Evolutionary conservation across 2,329 filamentous ascomycete species (phyloP).

Genomic region (Colletotrichum cordylinicola): DNA sequence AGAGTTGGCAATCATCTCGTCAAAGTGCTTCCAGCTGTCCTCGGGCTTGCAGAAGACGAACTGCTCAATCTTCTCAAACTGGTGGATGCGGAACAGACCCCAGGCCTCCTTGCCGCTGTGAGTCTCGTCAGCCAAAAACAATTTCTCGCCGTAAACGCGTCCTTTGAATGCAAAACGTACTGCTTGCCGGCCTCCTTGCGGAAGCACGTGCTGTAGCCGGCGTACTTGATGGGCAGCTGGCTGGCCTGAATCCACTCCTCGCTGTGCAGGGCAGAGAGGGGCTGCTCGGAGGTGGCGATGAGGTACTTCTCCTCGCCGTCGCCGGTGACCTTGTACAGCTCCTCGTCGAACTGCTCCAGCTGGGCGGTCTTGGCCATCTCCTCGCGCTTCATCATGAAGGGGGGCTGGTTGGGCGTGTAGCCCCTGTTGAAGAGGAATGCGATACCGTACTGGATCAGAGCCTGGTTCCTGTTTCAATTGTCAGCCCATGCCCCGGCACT

Average conservation of each 20-base stretch:
- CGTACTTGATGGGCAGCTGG: constrained; percentile 90
- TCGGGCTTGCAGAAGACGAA: constrained; percentile 85
- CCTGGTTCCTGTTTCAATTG: constrained; percentile 67
- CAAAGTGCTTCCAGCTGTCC: constrained; percentile 91
- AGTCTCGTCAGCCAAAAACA: neutral
- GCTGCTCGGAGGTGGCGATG: constrained; percentile 82
- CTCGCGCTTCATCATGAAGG: constrained; percentile 48
- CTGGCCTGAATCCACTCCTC: constrained; percentile 89
- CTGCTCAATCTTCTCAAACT: constrained; percentile 94
- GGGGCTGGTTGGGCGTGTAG: constrained; percentile 64
- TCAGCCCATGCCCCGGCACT: neutral
- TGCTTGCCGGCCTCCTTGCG: constrained; percentile 90
- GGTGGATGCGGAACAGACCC: constrained; percentile 97
- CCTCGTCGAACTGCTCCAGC: constrained; percentile 96
- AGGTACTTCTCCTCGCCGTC: constrained; percentile 87
- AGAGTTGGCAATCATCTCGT: constrained; percentile 88
- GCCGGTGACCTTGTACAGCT: constrained; percentile 91
- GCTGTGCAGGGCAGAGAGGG: constrained; percentile 89
- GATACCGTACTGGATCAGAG: constrained; percentile 92
- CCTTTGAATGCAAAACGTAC: constrained; percentile 45
- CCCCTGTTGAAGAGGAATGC: constrained; percentile 85
- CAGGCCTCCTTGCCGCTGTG: constrained; percentile 79
- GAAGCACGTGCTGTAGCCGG: constrained; percentile 94
- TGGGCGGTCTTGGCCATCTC: constrained; percentile 99
- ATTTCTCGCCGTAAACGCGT: rapidly evolving